Evolutionary conservation across 1,139 yeast genomes (phyloP), one percentile per base, ranked within the genome.

Genomic region (Yamadazyma triangularis): DNA sequence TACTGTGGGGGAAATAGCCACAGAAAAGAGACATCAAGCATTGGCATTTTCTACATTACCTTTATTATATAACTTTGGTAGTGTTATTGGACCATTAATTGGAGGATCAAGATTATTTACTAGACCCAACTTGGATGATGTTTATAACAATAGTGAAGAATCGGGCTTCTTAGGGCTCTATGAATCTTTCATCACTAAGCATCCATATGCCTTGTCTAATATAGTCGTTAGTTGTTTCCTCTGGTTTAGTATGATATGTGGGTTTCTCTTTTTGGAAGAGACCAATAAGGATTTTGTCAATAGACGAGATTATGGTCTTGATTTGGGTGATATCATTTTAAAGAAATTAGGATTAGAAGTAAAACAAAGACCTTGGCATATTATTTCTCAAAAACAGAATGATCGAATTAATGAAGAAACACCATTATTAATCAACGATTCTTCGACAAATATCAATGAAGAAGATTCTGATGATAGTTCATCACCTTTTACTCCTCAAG

Each of bases 151-250:
- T 2, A 8, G 15, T 14, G 16, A 4, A 13, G 21, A 5, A 13
- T 14, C 10, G 10, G n/a, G n/a, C n/a, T n/a, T n/a, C n/a, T 25
- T 15, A 14, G 16, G 15, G n/a, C 27, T 21, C 8, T 26, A 29
- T 20, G 24, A 25, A 11, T 8, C 16, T 23, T 30, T 35, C 10
- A 24, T 35, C 9, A 24, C 28, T 3, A 31, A 26, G 25, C 64
- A 64, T 47, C 86, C 85, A 1, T 79, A 75, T 45, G 76, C 80
- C 1, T 53, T 77, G 39, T 77, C 83, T 3, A 79, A 78, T 47
- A 46, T 79, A 8, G 74, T 73, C 3, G 76, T 78, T 12, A 65
- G 77, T 4, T 11, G 45, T 2, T 54, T 70, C 32, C 54, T 77
- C 15, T 49, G 58, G 51, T 34, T 58, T 28, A 66, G 76, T 24